A percentile compares a stretch with the other conserved stretches of the same genome.
phyloP scores from a whole-genome alignment of 164 flowering plant genomes.

The Vitis rupestris region DNA sequence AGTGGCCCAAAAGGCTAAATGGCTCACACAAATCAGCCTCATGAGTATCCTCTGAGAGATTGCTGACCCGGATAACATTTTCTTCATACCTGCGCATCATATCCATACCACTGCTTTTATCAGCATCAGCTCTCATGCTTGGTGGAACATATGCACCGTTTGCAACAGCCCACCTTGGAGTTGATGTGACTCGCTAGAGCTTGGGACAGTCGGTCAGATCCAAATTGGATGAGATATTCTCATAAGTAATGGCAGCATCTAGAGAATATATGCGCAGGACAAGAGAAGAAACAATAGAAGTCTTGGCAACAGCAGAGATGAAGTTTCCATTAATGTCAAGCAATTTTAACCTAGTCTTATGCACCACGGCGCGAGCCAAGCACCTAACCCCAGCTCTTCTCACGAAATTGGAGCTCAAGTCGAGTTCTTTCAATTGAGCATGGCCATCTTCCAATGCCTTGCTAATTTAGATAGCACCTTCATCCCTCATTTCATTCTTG shows the following conservation, averaged over 20 bases:
- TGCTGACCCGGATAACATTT: slow-evolving; percentile 55
- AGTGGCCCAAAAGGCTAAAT: slow-evolving; percentile 50
- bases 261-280: slow-evolving; percentile 81
- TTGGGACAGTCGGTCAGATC: slow-evolving; percentile 18
- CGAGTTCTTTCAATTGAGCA: slow-evolving; percentile 58
- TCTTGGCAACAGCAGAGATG: slow-evolving; percentile 87
- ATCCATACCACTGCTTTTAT: slow-evolving; percentile 17
- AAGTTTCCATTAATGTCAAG: slow-evolving; percentile 72
- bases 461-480: too few relatives aligned
- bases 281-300: slow-evolving; percentile 73
- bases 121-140: slow-evolving; percentile 26
- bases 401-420: slow-evolving; percentile 57
- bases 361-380: slow-evolving; percentile 53
- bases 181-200: not conserved
- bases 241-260: slow-evolving; percentile 78
- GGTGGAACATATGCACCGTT: slow-evolving; percentile 62
- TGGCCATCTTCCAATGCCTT: too few relatives aligned
- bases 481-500: too few relatives aligned
- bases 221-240: slow-evolving; percentile 30
- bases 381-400: slow-evolving; percentile 69
- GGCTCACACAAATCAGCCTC: slow-evolving; percentile 60
- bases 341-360: slow-evolving; percentile 54
- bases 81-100: slow-evolving; percentile 48
- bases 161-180: slow-evolving; percentile 15
- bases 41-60: slow-evolving; percentile 55